Evolutionary conservation across 306 rosid genomes (phyloP).

Genomic region (Rosa lucieae): DNA sequence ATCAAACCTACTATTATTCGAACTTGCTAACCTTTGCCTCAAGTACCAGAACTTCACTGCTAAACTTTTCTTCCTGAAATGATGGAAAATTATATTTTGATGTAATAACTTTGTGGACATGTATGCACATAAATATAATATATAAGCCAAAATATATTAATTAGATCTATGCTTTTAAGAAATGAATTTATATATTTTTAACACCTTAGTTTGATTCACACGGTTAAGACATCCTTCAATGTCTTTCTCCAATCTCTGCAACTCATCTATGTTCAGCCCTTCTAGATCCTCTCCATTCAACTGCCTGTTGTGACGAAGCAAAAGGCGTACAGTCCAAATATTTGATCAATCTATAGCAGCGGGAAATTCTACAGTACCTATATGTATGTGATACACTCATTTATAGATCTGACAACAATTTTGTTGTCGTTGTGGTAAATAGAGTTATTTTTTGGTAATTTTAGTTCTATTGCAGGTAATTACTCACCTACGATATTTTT

Average conservation of each 20-base stretch:
- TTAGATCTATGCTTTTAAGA: background rate
- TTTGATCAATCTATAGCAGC: background rate
- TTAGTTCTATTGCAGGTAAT: no score
- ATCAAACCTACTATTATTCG: background rate
- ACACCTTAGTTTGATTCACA: conserved; percentile 34
- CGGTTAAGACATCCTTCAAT: conserved; percentile 36
- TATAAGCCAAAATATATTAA: background rate
- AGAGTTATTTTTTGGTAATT: no score
- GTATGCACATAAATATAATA: no score
- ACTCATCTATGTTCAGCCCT: conserved; percentile 33
- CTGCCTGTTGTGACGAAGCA: conserved; percentile 25
- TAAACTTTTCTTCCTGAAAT: conserved; percentile 31
- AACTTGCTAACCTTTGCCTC: conserved; percentile 30
- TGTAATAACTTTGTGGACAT: background rate
- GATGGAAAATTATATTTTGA: background rate
- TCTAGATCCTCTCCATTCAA: conserved; percentile 40
- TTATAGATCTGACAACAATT: no score
- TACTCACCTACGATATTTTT: no score
- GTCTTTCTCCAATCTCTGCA: conserved; percentile 30
- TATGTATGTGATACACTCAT: no score
- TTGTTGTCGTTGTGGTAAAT: no score
- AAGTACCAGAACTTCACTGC: conserved; percentile 28
- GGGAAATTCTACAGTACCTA: no score
- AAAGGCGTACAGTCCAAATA: background rate
- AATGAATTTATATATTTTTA: background rate